These are phyloP conservation scores for Gloeophyllum trabeum DNA, from an alignment of 768 basidiomycete genomes.

Conservation along the genomic window DNA sequence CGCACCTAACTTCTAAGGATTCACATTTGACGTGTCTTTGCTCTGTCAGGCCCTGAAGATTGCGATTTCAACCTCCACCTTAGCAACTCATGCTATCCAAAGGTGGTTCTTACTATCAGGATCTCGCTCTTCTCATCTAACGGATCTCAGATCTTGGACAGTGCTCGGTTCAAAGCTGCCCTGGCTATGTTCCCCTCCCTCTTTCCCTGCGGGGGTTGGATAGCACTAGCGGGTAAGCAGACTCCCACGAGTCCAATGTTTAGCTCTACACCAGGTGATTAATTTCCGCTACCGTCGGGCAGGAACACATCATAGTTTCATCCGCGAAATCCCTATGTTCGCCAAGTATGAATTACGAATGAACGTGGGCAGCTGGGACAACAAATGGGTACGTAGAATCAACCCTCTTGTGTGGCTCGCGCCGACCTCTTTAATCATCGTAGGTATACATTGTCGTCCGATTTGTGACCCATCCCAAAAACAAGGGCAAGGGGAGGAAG, in stretches of 20 bases:
- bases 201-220: slow-evolving; percentile 47
- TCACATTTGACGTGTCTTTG: neutral
- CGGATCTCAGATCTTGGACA: slow-evolving; percentile 18
- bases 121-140: neutral
- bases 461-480: slow-evolving; percentile 45
- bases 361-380: slow-evolving; percentile 53
- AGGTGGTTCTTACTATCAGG: slow-evolving; percentile 27
- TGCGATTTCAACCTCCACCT: slow-evolving; percentile 66
- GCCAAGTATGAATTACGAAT: slow-evolving; percentile 49
- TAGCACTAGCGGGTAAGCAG: slow-evolving; percentile 36
- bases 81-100: slow-evolving; percentile 75
- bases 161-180: slow-evolving; percentile 30
- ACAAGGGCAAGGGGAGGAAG: slow-evolving; percentile 17
- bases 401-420: neutral
- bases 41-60: slow-evolving; percentile 51
- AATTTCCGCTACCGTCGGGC: neutral
- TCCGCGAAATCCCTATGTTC: slow-evolving; percentile 61
- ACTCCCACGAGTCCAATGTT: neutral
- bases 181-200: slow-evolving; percentile 44
- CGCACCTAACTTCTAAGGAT: neutral
- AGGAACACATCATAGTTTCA: slow-evolving; percentile 61
- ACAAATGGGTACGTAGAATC: slow-evolving; percentile 62
- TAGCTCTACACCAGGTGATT: neutral
- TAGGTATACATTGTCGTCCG: slow-evolving; percentile 56
- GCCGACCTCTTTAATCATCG: neutral